These are phyloP conservation scores for Colletotrichum spaethianum DNA, from an alignment of 2,329 filamentous ascomycete genomes.

Conservation along the genomic window DNA sequence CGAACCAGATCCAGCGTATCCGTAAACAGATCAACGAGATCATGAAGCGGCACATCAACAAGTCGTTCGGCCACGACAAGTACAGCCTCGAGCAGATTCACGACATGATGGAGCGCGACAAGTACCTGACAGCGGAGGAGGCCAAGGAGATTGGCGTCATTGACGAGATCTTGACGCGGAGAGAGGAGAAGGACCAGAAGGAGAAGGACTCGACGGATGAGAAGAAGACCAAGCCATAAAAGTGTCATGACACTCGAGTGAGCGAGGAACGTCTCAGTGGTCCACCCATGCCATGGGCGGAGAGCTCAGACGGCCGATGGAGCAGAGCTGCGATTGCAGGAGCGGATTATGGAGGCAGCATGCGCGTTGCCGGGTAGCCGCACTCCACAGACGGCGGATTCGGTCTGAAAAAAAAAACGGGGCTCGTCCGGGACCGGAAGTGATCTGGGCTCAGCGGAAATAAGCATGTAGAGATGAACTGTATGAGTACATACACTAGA, in stretches of 20 bases:
- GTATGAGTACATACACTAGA: neutral
- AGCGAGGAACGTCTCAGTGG: neutral
- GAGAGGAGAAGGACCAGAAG: slow-evolving; percentile 57
- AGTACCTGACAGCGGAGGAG: slow-evolving; percentile 91
- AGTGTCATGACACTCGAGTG: neutral
- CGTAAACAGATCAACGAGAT: slow-evolving; percentile 91
- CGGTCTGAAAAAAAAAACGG: slow-evolving; percentile 23
- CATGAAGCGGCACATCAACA: slow-evolving; percentile 88
- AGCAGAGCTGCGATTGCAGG: neutral
- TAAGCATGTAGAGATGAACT: slow-evolving; percentile 10
- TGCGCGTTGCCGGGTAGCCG: slow-evolving; percentile 35
- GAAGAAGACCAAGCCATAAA: slow-evolving; percentile 40
- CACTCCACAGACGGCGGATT: slow-evolving; percentile 22
- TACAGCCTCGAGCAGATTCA: slow-evolving; percentile 87
- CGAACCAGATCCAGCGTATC: slow-evolving; percentile 93
- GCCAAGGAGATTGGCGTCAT: slow-evolving; percentile 92
- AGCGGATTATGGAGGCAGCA: slow-evolving; percentile 8
- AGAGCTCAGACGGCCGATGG: neutral
- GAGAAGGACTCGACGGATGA: slow-evolving; percentile 38
- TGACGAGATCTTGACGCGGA: slow-evolving; percentile 85
- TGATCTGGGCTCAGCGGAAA: slow-evolving; percentile 22
- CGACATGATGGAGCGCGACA: slow-evolving; percentile 96
- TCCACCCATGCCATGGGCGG: neutral
- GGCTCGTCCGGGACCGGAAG: slow-evolving; percentile 37
- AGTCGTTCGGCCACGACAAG: slow-evolving; percentile 80